Evolutionary conservation across 257 asterid genomes (phyloP).

Genomic region (Solanum chiquidenum): DNA sequence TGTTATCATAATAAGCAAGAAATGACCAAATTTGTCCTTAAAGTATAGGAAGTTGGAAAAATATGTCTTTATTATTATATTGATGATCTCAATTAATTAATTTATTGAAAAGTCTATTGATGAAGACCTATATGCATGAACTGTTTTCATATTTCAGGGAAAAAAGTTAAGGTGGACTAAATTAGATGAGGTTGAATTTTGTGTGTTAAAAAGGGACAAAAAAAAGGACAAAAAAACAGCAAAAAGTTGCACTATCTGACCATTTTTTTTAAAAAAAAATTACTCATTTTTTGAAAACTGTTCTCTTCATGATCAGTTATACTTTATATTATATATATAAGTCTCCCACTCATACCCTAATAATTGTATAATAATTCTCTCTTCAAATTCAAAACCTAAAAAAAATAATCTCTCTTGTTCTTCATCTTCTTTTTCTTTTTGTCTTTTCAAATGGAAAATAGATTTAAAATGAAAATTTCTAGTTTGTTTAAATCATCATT

Average conservation of each 20-base stretch:
- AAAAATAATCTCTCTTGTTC: not conserved
- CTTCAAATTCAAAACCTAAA: not conserved
- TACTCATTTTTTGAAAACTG: not conserved
- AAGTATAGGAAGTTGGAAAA: not conserved
- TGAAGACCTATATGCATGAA: not conserved
- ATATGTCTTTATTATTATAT: not conserved
- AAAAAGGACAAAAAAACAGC: slow-evolving; percentile 1
- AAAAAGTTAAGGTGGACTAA: not conserved
- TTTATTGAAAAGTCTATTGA: not conserved
- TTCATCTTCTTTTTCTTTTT: not conserved
- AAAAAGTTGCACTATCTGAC: not conserved
- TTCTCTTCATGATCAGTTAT: not conserved
- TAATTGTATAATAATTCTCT: not conserved
- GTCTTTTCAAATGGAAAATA: slow-evolving; percentile 17
- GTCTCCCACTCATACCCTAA: not conserved
- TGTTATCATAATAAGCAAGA: not conserved
- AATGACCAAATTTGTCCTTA: not conserved
- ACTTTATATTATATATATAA: not conserved
- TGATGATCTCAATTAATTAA: not conserved
- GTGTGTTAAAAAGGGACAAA: not conserved
- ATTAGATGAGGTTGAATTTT: not conserved
- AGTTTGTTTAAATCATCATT: slow-evolving; percentile 36
- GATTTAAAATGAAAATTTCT: slow-evolving; percentile 24
- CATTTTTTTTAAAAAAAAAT: not conserved
- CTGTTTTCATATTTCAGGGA: not conserved